Evolutionary conservation across 768 basidiomycete genomes (phyloP).

Genomic region (Tricholoma furcatifolium): DNA sequence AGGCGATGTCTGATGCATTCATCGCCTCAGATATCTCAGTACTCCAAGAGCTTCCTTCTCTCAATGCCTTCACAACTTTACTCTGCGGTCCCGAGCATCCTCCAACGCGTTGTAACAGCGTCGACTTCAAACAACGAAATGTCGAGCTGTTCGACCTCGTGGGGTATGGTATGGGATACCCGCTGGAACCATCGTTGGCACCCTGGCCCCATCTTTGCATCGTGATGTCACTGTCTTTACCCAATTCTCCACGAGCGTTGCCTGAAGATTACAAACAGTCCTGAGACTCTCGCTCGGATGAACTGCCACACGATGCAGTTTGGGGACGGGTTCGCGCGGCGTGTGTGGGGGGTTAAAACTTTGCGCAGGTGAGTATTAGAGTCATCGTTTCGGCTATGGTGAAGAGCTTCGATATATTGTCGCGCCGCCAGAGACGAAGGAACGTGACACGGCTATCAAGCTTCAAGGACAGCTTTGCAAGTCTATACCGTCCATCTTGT

Average conservation of each 20-base stretch:
- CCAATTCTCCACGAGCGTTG: constrained; percentile 78
- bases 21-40: constrained; percentile 59
- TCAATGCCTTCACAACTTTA: constrained; percentile 62
- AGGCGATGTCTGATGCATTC: constrained; percentile 61
- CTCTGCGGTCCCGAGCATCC: constrained; percentile 65
- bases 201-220: constrained; percentile 87
- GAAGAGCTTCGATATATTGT: constrained; percentile 67
- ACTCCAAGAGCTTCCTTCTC: constrained; percentile 57
- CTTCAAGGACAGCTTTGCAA: constrained; percentile 81
- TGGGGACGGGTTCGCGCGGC: constrained; percentile 69
- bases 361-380: constrained; percentile 69
- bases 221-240: constrained; percentile 69
- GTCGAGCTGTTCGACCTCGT: constrained; percentile 66
- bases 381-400: constrained; percentile 56
- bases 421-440: constrained; percentile 68
- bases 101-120: constrained; percentile 75
- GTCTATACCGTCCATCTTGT: constrained; percentile 24
- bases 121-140: constrained; percentile 50
- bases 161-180: constrained; percentile 80
- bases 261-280: constrained; percentile 49
- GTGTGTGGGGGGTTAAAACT: constrained; percentile 78
- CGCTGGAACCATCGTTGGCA: constrained; percentile 74
- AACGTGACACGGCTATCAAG: constrained; percentile 74
- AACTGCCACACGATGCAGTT: constrained; percentile 75
- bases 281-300: constrained; percentile 56